Evolutionary conservation across 805 yeast species (phyloP), one percentile per base, ranked within the genome.

Genomic region (Lipomyces yamadae): DNA sequence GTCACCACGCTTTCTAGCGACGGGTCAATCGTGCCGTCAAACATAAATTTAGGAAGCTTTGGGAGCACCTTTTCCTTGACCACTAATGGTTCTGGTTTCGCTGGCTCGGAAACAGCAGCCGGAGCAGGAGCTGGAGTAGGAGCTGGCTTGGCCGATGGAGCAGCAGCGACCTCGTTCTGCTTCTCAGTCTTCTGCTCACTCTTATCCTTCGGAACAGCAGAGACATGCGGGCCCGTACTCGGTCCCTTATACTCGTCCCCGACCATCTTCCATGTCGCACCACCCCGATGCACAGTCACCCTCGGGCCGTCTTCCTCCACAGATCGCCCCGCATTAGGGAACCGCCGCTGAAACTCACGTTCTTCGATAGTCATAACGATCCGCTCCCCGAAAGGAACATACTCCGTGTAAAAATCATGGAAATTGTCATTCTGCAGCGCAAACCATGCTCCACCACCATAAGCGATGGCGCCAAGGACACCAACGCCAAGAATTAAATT

Each of bases 341-440:
- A 72, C 52, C 72, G 64, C 59, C 71, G 66, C 62, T 73, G 72
- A 72, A 75, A 76, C 65, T 74, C 75, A 37, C 72, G 70, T 65
- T 78, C 81, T 70, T 88, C 90, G 61, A 83, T 79, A 7, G 75
- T 72, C 62, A 85, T 84, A 37, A 88, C 82, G 37, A 84, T 77
- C 30, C 78, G 77, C 72, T 86, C 89, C 50, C 87, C 90, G 60
- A 83, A 81, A 24, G 95, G 95, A 56, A 88, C 84, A 66, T 83
- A 84, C 70, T 87, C 87, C 30, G 86, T 81, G 76, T 87, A 88
- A 57, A 81, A 70, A 71, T 88, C 91, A 71, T 85, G 87, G 75
- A 88, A 82, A 18, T 84, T 80, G 71, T 87, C 89, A 73, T 82
- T 82, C 68, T 84, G 78, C 37, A 86, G 78, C 13, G 92, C 81